These are phyloP conservation scores for Boletus reticuloceps DNA, from an alignment of 768 basidiomycete species.

Conservation along the genomic window DNA sequence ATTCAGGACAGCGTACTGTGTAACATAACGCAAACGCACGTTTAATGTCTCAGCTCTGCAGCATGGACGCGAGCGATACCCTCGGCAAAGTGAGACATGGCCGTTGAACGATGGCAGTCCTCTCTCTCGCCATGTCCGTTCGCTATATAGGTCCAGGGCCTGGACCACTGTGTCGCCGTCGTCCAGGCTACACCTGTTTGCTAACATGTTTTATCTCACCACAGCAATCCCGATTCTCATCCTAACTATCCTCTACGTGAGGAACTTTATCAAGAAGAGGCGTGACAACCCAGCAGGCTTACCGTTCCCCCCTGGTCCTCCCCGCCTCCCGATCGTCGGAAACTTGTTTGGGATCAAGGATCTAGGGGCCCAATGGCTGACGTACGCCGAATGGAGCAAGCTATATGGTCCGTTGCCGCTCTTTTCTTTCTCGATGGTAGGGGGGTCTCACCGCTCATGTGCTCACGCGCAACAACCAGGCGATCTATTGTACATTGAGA, in stretches of 20 bases:
- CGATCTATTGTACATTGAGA: constrained; percentile 26
- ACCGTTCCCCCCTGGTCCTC: constrained; percentile 42
- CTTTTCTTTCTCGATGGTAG: background rate
- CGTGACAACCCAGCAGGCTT: constrained; percentile 17
- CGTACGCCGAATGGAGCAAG: constrained; percentile 40
- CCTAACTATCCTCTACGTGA: background rate
- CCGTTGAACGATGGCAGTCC: background rate
- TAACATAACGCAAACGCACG: background rate
- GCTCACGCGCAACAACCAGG: constrained; percentile 7
- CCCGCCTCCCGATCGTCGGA: constrained; percentile 40
- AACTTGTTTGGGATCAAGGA: constrained; percentile 42
- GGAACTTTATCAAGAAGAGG: constrained; percentile 1
- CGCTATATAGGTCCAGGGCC: background rate
- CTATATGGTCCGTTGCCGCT: constrained; percentile 35
- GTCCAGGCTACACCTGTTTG: background rate
- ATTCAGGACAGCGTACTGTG: background rate
- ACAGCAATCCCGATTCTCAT: background rate
- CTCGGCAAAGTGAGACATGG: constrained; percentile 12
- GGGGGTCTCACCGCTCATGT: background rate
- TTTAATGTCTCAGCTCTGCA: constrained; percentile 7
- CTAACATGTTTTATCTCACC: constrained; percentile 5
- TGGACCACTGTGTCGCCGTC: background rate
- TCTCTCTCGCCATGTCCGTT: background rate
- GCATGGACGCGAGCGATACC: background rate
- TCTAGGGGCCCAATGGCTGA: constrained; percentile 38